phyloP scores from a whole-genome alignment of 2,329 filamentous ascomycete genomes.

The Stachybotrys elegans region DNA sequence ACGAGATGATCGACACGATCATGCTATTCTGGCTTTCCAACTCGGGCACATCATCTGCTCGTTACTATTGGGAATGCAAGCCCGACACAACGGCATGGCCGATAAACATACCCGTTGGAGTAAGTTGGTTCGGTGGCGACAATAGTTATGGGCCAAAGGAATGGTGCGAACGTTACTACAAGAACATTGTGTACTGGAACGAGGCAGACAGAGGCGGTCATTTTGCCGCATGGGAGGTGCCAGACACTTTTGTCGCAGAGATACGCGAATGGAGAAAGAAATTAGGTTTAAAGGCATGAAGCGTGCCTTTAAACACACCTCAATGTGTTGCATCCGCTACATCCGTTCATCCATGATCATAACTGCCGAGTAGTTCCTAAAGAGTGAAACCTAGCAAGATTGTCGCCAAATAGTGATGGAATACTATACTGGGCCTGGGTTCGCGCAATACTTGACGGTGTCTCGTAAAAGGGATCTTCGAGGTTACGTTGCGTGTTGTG shows the following conservation, averaged over 20 bases:
- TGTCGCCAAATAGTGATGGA: too few relatives aligned
- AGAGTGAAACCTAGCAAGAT: too few relatives aligned
- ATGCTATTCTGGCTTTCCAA: slow-evolving; percentile 9
- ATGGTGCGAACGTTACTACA: slow-evolving; percentile 10
- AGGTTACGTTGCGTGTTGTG: too few relatives aligned
- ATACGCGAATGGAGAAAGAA: slow-evolving; percentile 3
- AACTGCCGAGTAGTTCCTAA: too few relatives aligned
- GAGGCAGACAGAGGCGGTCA: slow-evolving; percentile 9
- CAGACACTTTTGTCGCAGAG: slow-evolving; percentile 7
- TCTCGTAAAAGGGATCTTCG: too few relatives aligned
- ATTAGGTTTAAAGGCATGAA: background rate
- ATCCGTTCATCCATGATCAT: too few relatives aligned
- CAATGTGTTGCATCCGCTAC: too few relatives aligned
- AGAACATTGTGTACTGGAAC: slow-evolving; percentile 7
- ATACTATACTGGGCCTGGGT: too few relatives aligned
- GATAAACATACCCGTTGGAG: slow-evolving; percentile 7
- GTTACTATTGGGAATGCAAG: slow-evolving; percentile 7
- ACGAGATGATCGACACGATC: slow-evolving; percentile 10
- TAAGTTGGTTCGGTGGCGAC: slow-evolving; percentile 9
- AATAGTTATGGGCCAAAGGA: slow-evolving; percentile 8
- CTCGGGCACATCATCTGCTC: slow-evolving; percentile 7
- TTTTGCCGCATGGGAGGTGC: slow-evolving; percentile 9
- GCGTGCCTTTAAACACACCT: background rate
- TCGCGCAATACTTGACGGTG: too few relatives aligned
- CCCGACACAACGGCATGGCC: slow-evolving; percentile 5